phyloP scores from a whole-genome alignment of 257 asterid genomes.

The Thymus mandschuricus region DNA sequence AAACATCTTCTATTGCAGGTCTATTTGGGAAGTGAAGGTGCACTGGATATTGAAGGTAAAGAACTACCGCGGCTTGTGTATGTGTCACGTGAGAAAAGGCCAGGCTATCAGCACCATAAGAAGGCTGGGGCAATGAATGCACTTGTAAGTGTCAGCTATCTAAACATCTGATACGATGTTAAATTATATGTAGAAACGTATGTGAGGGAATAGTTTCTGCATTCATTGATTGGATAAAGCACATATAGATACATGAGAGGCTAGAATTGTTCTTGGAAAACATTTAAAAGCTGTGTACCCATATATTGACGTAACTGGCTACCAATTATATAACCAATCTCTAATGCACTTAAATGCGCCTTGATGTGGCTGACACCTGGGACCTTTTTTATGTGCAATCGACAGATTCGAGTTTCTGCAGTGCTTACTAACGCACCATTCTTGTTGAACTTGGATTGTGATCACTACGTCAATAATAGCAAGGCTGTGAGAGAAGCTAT shows the following conservation, averaged over 20 bases:
- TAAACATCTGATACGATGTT: background rate
- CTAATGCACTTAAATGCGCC: background rate
- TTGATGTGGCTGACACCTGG: constrained; percentile 14
- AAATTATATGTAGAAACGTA: too few species aligned
- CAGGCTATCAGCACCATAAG: constrained; percentile 35
- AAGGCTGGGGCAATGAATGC: constrained; percentile 40
- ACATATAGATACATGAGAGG: too few species aligned
- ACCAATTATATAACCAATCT: too few species aligned
- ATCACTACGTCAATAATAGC: constrained; percentile 82
- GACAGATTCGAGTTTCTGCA: constrained; percentile 63
- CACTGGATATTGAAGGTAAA: constrained; percentile 38
- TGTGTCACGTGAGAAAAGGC: constrained; percentile 39
- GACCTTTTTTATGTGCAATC: constrained; percentile 6
- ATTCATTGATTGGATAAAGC: too few species aligned
- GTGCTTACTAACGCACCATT: constrained; percentile 84
- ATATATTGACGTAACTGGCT: too few species aligned
- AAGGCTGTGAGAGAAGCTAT: constrained; percentile 79
- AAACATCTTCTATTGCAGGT: constrained; percentile 26
- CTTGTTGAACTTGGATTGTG: constrained; percentile 83
- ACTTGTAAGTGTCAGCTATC: constrained; percentile 23
- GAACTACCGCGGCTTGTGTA: constrained; percentile 36
- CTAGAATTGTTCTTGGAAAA: too few species aligned
- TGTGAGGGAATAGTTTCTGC: too few species aligned
- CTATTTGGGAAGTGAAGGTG: constrained; percentile 36
- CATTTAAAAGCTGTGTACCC: too few species aligned